Evolutionary conservation across 2,329 filamentous ascomycete species (phyloP), one percentile per base, ranked within the genome.

Genomic region (Mycosphaerella arachidis): DNA sequence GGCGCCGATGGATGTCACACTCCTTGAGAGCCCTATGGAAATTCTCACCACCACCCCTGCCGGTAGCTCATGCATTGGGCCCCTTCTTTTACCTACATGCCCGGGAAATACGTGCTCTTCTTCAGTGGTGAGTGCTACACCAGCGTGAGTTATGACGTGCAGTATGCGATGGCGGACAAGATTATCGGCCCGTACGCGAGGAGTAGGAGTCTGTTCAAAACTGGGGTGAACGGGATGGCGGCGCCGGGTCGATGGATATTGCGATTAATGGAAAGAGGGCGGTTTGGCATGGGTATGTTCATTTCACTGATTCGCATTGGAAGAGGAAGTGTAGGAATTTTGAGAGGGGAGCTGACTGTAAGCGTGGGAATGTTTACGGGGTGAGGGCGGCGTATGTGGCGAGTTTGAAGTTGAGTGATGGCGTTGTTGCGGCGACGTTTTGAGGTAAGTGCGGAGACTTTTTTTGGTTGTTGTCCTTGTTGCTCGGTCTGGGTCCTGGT

Each of bases 51-150:
- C 72, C 55, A 62, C 62, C 24, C 52, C 64, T 6, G 55, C 54
- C 30, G 71, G 72, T 58, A 71, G 72, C 0, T 71, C 71, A 1
- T 66, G 68, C n/a, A 63, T 73, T 40, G 71, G 73, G 72, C 72
- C 13, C 72, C 71, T 0, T 50, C 62, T 8, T 60, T 73, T 29
- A 64, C 63, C 48, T 65, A 64, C 46, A 65, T 69, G 50, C 63
- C 60, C 6, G 69, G 68, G 29, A 69, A 65, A 43, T 73, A 71
- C 48, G 66, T 69, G 1, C 64, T 73, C 6, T 73, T 73, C 54
- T 73, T 71, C 62, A 69, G 65, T 4, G 62, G 58, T 6, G 64
- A 71, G 20, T 73, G 71, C 63, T 73, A 67, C 59, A 61, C 53
- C 29, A 66, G 66, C 2, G 33, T 62, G 6, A 63, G 64, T 12